Percentiles rank a stretch among this genome's conserved stretches.
Conservation (phyloP, 2,329 filamentous ascomycete genomes). For the Xylaria arbuscula region DNA sequence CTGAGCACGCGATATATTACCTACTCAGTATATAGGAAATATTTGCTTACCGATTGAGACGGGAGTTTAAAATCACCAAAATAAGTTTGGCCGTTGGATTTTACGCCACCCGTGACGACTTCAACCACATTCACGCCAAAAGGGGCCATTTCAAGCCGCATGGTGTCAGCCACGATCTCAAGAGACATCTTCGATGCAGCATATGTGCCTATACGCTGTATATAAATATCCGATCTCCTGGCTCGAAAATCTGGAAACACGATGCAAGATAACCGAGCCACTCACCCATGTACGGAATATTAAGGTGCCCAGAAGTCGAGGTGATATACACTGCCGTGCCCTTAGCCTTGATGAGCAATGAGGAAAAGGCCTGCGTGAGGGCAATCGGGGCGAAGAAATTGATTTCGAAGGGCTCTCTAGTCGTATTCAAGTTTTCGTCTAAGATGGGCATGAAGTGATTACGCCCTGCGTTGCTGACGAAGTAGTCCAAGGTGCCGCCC, state of each 20-base stretch:
- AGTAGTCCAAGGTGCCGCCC: constrained; percentile 41
- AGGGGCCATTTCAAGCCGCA: constrained; percentile 46
- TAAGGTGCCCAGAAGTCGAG: constrained; percentile 43
- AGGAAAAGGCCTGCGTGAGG: constrained; percentile 46
- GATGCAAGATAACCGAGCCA: not conserved
- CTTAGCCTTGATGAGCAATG: constrained; percentile 47
- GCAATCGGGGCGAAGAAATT: constrained; percentile 49
- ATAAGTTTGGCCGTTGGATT: constrained; percentile 46
- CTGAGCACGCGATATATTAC: not conserved
- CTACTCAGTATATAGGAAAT: not conserved
- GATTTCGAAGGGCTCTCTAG: constrained; percentile 46
- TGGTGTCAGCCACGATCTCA: constrained; percentile 45
- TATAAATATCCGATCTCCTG: not conserved
- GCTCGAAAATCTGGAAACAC: not conserved
- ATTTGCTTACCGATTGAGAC: constrained; percentile 31
- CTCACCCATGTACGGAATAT: constrained; percentile 45
- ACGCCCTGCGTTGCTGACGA: constrained; percentile 47
- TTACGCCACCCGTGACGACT: constrained; percentile 44
- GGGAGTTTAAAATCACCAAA: constrained; percentile 46
- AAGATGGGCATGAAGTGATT: constrained; percentile 47
- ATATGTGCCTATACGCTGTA: constrained; percentile 39
- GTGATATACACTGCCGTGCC: constrained; percentile 46
- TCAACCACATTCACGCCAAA: constrained; percentile 47
- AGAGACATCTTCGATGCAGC: constrained; percentile 46
- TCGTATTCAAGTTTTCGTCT: constrained; percentile 41